Evolutionary conservation across 1,139 yeast species (phyloP), one percentile per base, ranked within the genome.

Genomic region (Hyphopichia pseudoburtonii): DNA sequence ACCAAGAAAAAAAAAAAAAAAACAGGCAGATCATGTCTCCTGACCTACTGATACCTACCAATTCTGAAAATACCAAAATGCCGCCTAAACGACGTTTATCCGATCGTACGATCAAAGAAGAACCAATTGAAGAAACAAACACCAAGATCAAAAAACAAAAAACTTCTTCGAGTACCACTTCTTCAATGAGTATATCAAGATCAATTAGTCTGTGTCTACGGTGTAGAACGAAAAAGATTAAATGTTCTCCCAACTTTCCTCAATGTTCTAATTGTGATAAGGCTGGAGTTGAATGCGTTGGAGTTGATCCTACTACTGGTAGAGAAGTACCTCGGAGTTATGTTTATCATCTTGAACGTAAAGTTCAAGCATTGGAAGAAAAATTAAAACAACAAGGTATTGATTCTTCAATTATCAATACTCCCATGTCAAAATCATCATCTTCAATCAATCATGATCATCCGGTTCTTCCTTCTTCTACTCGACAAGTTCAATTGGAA

Each of bases 261-360:
- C 76, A 80, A 37, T 89, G 97, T 55, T 65, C 78, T 11, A 75
- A 78, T 30, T 88, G 96, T 60, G 70, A 67, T 19, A 80, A 78
- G 48, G 82, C 85, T 14, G 77, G 79, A 5, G 82, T 68, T 3
- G 86, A 84, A 14, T 88, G 96, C 60, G 80, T 87, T 16, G 89
- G 95, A 0, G 60, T 86, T 10, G 96, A 89, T 56, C 88, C 95
- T 0, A 88, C 88, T 3, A 86, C 96, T 0, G 95, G 96, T 0
- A 66, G 95, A 40, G 89, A 85, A 46, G 78, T 88, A 1, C 95
- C 96, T 0, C 64, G 97, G 33, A 81, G 89, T 9, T 88, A 89
- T 52, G 78, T 87, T 5, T 74, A 80, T 12, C 84, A 82, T 49
- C 62, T 89, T 39, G 96, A 89, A 54, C 81, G 79, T 38, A 66